Base-by-base conservation (phyloP, 805 yeast species). In the Cyberlindnera lachancei region DNA sequence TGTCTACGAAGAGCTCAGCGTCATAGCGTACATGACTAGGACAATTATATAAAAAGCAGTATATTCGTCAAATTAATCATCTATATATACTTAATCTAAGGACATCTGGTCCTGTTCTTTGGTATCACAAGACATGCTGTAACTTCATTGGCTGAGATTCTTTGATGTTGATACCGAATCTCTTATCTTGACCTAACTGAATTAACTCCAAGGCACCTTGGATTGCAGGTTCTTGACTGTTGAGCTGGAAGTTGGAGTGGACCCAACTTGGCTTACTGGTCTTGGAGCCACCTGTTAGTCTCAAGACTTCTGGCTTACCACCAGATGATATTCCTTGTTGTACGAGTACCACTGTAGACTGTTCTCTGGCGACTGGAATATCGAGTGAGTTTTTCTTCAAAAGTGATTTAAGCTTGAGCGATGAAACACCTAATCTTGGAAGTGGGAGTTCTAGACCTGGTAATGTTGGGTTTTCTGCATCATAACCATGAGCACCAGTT, bases 221-320 rank as follows among this genome's bases (percentile, higher is more conserved):
- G 20, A 59, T 55, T n/a, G 48, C 30, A 7, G 56, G 48, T 23
- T 53, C 65, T 6, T 63, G 60, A 28, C 72, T 74, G 19, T 66
- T 56, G 35, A 90, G 59, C 56, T 79, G 79, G 59, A 65, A 77
- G 25, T 71, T 63, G 18, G 95, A 84, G 54, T 88, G 96, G 27
- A 83, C 80, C 92, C 94, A 92, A 45, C 85, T 74, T 46, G 96
- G 88, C 38, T 71, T 68, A 33, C 77, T 68, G 17, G 79, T 66
- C 46, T 69, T 66, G 23, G 64, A 56, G 29, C 95, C 95, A 29
- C 96, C 96, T 18, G 90, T 74, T 42, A 90, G 67, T 54, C 95
- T 73, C 35, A 88, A 57, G 13, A 82, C 62, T 55, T 83, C 92
- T 27, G 65, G 63, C 37, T 49, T 59, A 30, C 63, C 63, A 36